phyloP scores from a whole-genome alignment of 805 yeast genomes.

The Ogataea methanolica region DNA sequence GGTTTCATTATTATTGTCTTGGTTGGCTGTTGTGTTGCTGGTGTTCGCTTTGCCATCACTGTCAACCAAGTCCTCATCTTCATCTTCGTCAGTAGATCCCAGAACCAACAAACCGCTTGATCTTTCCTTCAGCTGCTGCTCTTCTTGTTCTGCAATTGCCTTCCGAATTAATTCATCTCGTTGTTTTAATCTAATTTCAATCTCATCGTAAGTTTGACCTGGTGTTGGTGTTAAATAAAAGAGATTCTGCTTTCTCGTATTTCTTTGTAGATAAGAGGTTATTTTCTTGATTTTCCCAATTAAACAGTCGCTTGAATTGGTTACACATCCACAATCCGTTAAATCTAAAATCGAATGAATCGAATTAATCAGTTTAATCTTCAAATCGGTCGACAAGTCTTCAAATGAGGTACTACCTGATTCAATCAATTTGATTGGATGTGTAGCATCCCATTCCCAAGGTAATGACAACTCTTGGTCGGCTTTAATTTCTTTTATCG shows the following conservation, averaged over 20 bases:
- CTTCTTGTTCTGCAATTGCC: slow-evolving; percentile 3
- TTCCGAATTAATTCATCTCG: slow-evolving; percentile 20
- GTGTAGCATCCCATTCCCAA: slow-evolving; percentile 86
- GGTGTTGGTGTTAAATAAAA: slow-evolving; percentile 22
- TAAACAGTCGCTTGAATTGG: slow-evolving; percentile 50
- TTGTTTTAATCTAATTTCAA: slow-evolving; percentile 26
- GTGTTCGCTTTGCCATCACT: slow-evolving; percentile 2
- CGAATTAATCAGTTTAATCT: slow-evolving; percentile 52
- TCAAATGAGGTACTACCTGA: slow-evolving; percentile 45
- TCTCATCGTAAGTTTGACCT: slow-evolving; percentile 28
- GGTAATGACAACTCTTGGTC: slow-evolving; percentile 73
- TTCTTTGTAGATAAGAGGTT: slow-evolving; percentile 53
- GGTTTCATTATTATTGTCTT: slow-evolving; percentile 1
- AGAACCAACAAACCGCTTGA: not conserved
- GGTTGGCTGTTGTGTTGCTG: not conserved
- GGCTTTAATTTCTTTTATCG: slow-evolving; percentile 50
- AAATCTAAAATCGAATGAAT: slow-evolving; percentile 58
- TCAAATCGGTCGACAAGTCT: slow-evolving; percentile 46
- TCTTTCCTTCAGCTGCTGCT: not conserved
- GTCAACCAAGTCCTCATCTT: not conserved
- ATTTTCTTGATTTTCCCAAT: slow-evolving; percentile 58
- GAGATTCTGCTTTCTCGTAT: slow-evolving; percentile 46
- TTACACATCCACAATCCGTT: slow-evolving; percentile 55
- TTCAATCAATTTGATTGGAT: slow-evolving; percentile 63
- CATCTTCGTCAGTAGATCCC: not conserved